Evolutionary conservation across 805 yeast species (phyloP).

Genomic region (Starmerella bombi): DNA sequence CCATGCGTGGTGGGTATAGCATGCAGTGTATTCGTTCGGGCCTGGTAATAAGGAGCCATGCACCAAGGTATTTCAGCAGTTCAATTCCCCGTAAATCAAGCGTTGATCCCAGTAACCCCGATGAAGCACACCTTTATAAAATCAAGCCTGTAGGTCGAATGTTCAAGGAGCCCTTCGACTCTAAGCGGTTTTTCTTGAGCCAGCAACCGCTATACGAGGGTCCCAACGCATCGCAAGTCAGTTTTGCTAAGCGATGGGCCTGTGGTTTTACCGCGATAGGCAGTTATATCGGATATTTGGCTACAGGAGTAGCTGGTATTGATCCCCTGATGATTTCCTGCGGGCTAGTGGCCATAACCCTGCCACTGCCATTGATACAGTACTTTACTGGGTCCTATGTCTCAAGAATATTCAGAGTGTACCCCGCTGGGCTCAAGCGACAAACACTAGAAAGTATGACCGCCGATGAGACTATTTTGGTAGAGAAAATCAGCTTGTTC

Average conservation of each 20-base stretch:
- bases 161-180: slow-evolving; percentile 36
- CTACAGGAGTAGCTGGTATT: slow-evolving; percentile 35
- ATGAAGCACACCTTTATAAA: slow-evolving; percentile 30
- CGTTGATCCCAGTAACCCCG: slow-evolving; percentile 29
- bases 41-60: too few relatives aligned
- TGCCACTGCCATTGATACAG: slow-evolving; percentile 46
- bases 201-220: slow-evolving; percentile 52
- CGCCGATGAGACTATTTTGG: slow-evolving; percentile 47
- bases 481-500: slow-evolving; percentile 53
- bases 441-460: slow-evolving; percentile 53
- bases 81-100: slow-evolving; percentile 11
- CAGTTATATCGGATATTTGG: slow-evolving; percentile 45
- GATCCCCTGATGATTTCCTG: slow-evolving; percentile 36
- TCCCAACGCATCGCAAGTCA: slow-evolving; percentile 48
- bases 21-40: too few relatives aligned
- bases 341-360: slow-evolving; percentile 32
- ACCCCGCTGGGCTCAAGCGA: slow-evolving; percentile 39
- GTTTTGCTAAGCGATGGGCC: slow-evolving; percentile 48
- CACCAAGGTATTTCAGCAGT: background rate
- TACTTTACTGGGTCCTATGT: slow-evolving; percentile 55
- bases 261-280: slow-evolving; percentile 51
- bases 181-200: slow-evolving; percentile 38
- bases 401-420: slow-evolving; percentile 54
- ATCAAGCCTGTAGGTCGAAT: slow-evolving; percentile 33
- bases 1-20: too few relatives aligned